Evolutionary conservation across 2,329 filamentous ascomycete genomes (phyloP), one percentile per base, ranked within the genome.

Genomic region (Fusarium begoniae): DNA sequence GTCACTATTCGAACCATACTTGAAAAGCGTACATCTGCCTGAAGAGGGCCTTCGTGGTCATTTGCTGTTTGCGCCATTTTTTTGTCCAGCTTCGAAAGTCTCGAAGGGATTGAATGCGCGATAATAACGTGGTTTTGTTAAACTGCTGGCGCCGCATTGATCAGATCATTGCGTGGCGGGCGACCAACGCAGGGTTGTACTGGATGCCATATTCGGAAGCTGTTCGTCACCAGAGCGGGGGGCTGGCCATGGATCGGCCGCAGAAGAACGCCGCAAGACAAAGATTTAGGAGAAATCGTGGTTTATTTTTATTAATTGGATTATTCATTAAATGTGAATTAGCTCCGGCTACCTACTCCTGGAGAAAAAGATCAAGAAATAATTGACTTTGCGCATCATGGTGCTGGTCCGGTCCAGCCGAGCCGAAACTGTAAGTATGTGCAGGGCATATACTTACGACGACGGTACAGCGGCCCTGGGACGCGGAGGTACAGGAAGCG

Each of bases 1-100:
- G 22, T 3, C 12, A 17, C 14, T 9, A 18, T 3, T 17, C 10
- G 3, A 15, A 26, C 24, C 24, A 26, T 26, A 26, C 24, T 26
- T 26, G 24, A 26, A 26, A 26, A 26, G 26, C 38, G 1, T 41
- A 69, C 64, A 5, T 69, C 66, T 26, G 64, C 64, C 17, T 68
- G 63, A 8, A 69, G 54, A 24, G 48, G 43, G 20, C 48, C 26
- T 40, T 17, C n/a, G n/a, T 40, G 35, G 8, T 56, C 30, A 24
- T 17, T 38, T 6, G 24, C 32, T 18, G 8, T 26, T 20, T 56
- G 48, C 15, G 50, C 9, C 59, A 62, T 62, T 56, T 55, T 24
- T 37, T 6, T n/a, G n/a, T n/a, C 26, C 6, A 13, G 1, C 14
- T 18, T 55, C 14, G 14, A 5, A n/a, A 15, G 11, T 10, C 18